Conservation (phyloP, 139 green algal species). For the Tetradesmus lagerheimii region DNA sequence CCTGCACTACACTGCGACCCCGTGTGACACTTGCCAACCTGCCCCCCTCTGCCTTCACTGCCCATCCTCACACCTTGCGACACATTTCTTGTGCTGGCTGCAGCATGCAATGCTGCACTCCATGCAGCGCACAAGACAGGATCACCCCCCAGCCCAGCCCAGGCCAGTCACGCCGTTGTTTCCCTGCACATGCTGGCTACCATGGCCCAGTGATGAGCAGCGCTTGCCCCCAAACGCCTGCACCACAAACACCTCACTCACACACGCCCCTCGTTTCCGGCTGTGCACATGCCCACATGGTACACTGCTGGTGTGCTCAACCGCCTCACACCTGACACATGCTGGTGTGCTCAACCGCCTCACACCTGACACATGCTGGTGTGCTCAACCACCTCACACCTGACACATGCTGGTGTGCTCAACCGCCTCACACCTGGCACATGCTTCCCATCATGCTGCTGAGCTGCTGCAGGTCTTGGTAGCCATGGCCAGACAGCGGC, state of each 20-base stretch:
- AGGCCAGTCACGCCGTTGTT: too few relatives aligned
- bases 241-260: background rate
- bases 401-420: background rate
- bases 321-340: conserved; percentile 7
- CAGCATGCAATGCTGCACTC: too few relatives aligned
- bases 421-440: conserved; percentile 20
- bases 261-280: too few relatives aligned
- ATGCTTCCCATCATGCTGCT: conserved; percentile 40
- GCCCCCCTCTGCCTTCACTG: too few relatives aligned
- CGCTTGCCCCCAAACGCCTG: background rate
- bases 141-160: too few relatives aligned
- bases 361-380: conserved; percentile 14
- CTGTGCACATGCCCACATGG: background rate
- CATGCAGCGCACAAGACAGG: too few relatives aligned
- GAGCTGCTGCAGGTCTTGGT: background rate
- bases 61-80: background rate
- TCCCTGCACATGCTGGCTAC: background rate
- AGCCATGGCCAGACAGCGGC: background rate
- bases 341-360: too few relatives aligned
- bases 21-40: too few relatives aligned
- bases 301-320: background rate
- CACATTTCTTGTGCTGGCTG: too few relatives aligned
- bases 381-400: background rate
- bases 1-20: too few relatives aligned
- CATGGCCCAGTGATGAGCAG: background rate